Percentiles rank a stretch among this genome's conserved stretches.
phyloP scores from a whole-genome alignment of 2,329 filamentous ascomycete species.

The Fusarium succisae region DNA sequence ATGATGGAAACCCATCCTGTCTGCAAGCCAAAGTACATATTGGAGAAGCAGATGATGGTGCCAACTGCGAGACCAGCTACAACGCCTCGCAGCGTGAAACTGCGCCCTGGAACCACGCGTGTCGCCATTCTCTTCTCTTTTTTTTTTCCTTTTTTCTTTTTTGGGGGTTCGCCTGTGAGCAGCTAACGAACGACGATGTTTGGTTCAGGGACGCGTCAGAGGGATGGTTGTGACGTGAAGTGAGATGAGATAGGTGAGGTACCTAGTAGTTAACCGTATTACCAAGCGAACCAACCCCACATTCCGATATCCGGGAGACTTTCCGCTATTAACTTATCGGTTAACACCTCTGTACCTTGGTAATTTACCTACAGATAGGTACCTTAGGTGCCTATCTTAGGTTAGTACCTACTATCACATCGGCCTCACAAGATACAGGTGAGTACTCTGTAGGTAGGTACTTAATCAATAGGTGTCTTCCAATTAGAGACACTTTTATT shows the following conservation, averaged over 20 bases:
- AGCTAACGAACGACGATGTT: conserved; percentile 6
- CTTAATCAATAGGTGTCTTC: neutral
- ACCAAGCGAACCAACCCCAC: conserved; percentile 7
- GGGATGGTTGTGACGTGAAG: neutral
- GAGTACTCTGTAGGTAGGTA: neutral
- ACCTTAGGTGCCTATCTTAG: neutral
- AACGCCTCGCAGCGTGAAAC: conserved; percentile 87
- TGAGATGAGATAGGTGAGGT: neutral
- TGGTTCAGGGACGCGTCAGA: neutral
- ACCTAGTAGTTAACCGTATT: neutral
- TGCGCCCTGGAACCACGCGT: conserved; percentile 59
- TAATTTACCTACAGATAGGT: no score
- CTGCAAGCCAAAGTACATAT: conserved; percentile 99
- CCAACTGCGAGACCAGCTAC: conserved; percentile 84
- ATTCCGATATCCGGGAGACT: neutral
- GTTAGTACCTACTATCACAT: neutral
- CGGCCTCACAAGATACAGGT: neutral
- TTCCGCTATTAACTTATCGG: neutral
- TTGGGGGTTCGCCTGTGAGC: neutral
- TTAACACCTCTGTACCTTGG: neutral
- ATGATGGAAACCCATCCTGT: conserved; percentile 80
- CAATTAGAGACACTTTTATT: neutral
- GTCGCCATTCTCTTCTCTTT: conserved; percentile 30
- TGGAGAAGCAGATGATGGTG: conserved; percentile 92
- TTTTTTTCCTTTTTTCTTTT: neutral